Evolutionary conservation across 2,329 filamentous ascomycete genomes (phyloP), one percentile per base, ranked within the genome.

Genomic region (Beauveria rudraprayagi): DNA sequence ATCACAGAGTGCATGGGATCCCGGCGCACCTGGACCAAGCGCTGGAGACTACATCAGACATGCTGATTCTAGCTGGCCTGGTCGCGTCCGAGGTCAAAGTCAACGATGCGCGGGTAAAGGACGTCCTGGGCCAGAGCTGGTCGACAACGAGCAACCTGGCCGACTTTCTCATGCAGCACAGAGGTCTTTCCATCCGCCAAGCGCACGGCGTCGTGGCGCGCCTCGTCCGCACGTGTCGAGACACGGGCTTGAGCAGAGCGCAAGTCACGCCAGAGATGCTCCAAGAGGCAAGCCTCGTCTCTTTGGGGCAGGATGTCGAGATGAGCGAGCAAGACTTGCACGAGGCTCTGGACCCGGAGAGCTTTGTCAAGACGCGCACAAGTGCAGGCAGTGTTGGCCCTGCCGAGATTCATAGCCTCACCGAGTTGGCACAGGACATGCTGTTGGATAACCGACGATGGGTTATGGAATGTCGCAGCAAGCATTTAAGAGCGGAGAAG

Each of bases 91-190:
- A 54, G n/a, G 51, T 61, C 9, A 51, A 60, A 9, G 51, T 63
- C 62, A 53, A 62, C 22, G 60, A 58, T 4, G 54, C 46, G 0
- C 60, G 60, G 1, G 22, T 63, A 9, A 44, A 37, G 24, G 43
- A 61, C 11, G 60, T 62, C 11, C 24, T 62, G 24, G 51, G 41
- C 2, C 53, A 62, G 7, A 61, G 56, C 44, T 63, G 62, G 62
- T 63, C 60, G 8, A 63, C 62, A 3, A 61, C 62, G 1, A 63
- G 62, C 60, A 61, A 61, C 16, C 47, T 63, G 16, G 60, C 62
- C 7, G 62, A 63, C 34, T 34, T 41, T 7, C 46, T 63, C 24
- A 61, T 63, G 52, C 55, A 58, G 22, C 59, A 50, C n/a, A 51
- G 53, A 17, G 60, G 62, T 1, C 60, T 63, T 1, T 60, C 50